These are phyloP conservation scores for Stephanodiscus minutulus DNA, from an alignment of 108 stramenopile genomes.

Conservation along the genomic window DNA sequence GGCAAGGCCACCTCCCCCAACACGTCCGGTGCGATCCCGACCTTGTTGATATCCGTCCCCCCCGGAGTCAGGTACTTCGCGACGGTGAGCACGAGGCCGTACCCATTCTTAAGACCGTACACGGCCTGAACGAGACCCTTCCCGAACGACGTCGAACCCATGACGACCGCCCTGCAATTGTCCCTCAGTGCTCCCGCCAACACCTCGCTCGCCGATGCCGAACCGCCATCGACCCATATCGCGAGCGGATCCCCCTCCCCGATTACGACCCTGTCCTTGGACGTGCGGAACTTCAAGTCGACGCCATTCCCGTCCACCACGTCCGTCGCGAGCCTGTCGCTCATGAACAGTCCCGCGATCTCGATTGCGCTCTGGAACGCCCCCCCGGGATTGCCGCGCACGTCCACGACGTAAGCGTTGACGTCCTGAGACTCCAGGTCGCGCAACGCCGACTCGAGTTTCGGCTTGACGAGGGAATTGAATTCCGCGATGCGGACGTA, in stretches of 20 bases:
- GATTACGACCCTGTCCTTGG: conserved; percentile 54
- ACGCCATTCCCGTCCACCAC: conserved; percentile 78
- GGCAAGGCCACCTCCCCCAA: conserved; percentile 48
- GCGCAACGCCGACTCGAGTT: conserved; percentile 70
- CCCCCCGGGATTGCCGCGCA: conserved; percentile 91
- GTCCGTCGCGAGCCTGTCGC: conserved; percentile 77
- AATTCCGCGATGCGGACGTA: conserved; percentile 89
- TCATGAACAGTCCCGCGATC: conserved; percentile 88
- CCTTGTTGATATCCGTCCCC: conserved; percentile 89
- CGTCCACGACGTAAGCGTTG: conserved; percentile 87
- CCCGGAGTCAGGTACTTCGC: conserved; percentile 91
- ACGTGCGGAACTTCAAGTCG: conserved; percentile 70
- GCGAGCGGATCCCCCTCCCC: conserved; percentile 62
- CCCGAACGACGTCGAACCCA: conserved; percentile 90
- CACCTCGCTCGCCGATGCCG: conserved; percentile 92
- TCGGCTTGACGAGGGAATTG: conserved; percentile 80
- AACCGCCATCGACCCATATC: conserved; percentile 77
- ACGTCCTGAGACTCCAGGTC: conserved; percentile 75
- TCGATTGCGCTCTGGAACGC: conserved; percentile 94
- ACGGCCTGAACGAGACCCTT: conserved; percentile 97
- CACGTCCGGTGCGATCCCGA: conserved; percentile 79
- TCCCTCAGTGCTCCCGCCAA: conserved; percentile 91
- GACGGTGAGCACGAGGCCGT: conserved; percentile 91
- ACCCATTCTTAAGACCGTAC: conserved; percentile 91
- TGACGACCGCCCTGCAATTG: conserved; percentile 92